These are phyloP conservation scores for Beauveria asiatica DNA, from an alignment of 2,329 filamentous ascomycete genomes.

Conservation along the genomic window DNA sequence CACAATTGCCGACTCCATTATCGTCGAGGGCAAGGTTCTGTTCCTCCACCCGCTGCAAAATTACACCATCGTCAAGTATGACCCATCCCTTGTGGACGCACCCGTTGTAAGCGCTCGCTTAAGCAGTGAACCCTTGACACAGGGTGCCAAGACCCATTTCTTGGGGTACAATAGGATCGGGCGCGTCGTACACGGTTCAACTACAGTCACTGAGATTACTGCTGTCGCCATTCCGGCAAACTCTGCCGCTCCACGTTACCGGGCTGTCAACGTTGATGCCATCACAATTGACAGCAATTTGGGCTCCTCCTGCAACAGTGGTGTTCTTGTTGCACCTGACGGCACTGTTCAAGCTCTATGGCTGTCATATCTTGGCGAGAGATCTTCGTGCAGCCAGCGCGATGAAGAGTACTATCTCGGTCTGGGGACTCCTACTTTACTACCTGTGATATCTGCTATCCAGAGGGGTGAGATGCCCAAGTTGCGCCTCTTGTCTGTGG, in stretches of 20 bases:
- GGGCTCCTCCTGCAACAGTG: slow-evolving; percentile 85
- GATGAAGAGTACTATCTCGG: slow-evolving; percentile 97
- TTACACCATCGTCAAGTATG: slow-evolving; percentile 92
- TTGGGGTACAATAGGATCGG: slow-evolving; percentile 97
- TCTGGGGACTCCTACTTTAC: slow-evolving; percentile 75
- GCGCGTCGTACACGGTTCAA: slow-evolving; percentile 86
- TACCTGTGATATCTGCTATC: slow-evolving; percentile 83
- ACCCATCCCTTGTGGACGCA: slow-evolving; percentile 85
- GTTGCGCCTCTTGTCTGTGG: slow-evolving; percentile 84
- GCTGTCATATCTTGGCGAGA: slow-evolving; percentile 93
- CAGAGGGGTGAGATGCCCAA: slow-evolving; percentile 71
- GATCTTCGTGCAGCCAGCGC: slow-evolving; percentile 66
- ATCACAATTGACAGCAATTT: slow-evolving; percentile 94
- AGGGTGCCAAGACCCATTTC: slow-evolving; percentile 91
- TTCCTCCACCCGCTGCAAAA: slow-evolving; percentile 97
- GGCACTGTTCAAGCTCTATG: slow-evolving; percentile 92
- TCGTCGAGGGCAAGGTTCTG: slow-evolving; percentile 86
- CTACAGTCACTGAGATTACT: slow-evolving; percentile 92
- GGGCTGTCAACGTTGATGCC: slow-evolving; percentile 91
- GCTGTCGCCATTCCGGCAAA: slow-evolving; percentile 95
- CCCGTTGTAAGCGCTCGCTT: slow-evolving; percentile 85
- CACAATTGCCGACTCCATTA: slow-evolving; percentile 93
- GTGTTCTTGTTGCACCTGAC: slow-evolving; percentile 81
- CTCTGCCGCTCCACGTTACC: slow-evolving; percentile 80
- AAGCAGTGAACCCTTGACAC: slow-evolving; percentile 73